Conservation (phyloP, 768 basidiomycete species). For the Boletus vinaceobasis region DNA sequence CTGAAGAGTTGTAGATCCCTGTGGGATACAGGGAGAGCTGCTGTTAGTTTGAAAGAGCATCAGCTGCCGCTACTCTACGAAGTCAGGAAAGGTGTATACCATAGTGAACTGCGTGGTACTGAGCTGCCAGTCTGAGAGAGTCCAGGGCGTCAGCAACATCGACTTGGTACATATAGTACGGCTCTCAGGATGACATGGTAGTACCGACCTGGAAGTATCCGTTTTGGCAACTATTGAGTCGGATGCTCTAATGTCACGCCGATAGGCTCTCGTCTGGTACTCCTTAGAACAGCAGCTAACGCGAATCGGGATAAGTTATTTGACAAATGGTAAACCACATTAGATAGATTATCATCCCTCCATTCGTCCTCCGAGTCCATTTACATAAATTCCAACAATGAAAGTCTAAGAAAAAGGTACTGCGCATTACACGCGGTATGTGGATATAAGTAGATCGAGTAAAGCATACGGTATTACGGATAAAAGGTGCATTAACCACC, state of each 20-base stretch:
- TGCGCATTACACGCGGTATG: background rate
- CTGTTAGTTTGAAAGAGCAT: slow-evolving; percentile 1
- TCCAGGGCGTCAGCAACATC: background rate
- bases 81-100: background rate
- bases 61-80: background rate
- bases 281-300: no score
- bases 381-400: background rate
- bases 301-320: background rate
- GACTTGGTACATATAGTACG: background rate
- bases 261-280: background rate
- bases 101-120: slow-evolving; percentile 1
- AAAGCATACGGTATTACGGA: background rate
- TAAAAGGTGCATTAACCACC: background rate
- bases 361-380: no score
- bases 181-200: background rate
- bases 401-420: background rate
- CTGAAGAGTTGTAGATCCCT: slow-evolving; percentile 46
- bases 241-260: background rate
- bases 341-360: background rate
- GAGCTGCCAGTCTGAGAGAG: background rate
- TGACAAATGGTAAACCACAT: background rate
- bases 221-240: background rate
- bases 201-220: background rate
- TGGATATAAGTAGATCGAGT: background rate
- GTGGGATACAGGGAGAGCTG: slow-evolving; percentile 4